Evolutionary conservation across 2,329 filamentous ascomycete species (phyloP).

Genomic region (Tolypocladium nubicola): DNA sequence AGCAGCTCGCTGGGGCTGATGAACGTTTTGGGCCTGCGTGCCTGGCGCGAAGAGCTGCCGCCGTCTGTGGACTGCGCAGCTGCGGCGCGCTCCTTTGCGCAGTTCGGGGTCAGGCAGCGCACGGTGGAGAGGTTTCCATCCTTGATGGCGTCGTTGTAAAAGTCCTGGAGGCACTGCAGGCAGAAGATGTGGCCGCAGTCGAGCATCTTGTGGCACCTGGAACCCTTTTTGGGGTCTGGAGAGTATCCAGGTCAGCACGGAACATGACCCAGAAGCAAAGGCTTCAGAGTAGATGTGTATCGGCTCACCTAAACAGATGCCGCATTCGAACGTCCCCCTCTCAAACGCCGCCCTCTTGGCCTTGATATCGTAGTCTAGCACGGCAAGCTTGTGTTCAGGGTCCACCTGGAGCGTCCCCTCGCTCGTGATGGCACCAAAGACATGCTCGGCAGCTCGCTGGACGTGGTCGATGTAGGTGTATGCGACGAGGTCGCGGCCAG

Average conservation of each 20-base stretch:
- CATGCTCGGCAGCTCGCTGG: conserved; percentile 46
- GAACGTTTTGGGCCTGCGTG: conserved; percentile 50
- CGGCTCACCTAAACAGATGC: conserved; percentile 59
- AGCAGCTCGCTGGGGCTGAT: conserved; percentile 77
- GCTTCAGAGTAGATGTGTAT: neutral
- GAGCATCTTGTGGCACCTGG: conserved; percentile 67
- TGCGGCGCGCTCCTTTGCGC: conserved; percentile 51
- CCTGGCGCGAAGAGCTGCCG: conserved; percentile 5
- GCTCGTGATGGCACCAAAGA: conserved; percentile 45
- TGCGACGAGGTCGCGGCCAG: conserved; percentile 46
- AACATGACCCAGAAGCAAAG: neutral
- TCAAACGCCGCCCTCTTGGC: conserved; percentile 69
- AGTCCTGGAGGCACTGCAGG: conserved; percentile 73
- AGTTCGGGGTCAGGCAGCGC: conserved; percentile 70
- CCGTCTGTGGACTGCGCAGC: conserved; percentile 7
- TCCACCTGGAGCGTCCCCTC: conserved; percentile 40
- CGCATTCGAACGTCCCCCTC: conserved; percentile 76
- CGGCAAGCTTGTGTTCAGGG: conserved; percentile 52
- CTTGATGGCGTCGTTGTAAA: conserved; percentile 78
- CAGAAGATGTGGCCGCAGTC: conserved; percentile 91
- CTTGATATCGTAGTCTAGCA: conserved; percentile 70
- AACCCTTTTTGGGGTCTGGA: conserved; percentile 78
- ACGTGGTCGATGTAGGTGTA: conserved; percentile 56
- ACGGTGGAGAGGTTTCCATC: conserved; percentile 75
- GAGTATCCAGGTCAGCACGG: conserved; percentile 8